Percentiles rank a stretch among this genome's conserved stretches.
phyloP scores from a whole-genome alignment of 2,329 filamentous ascomycete species.

The Salinomyces thailandicus region DNA sequence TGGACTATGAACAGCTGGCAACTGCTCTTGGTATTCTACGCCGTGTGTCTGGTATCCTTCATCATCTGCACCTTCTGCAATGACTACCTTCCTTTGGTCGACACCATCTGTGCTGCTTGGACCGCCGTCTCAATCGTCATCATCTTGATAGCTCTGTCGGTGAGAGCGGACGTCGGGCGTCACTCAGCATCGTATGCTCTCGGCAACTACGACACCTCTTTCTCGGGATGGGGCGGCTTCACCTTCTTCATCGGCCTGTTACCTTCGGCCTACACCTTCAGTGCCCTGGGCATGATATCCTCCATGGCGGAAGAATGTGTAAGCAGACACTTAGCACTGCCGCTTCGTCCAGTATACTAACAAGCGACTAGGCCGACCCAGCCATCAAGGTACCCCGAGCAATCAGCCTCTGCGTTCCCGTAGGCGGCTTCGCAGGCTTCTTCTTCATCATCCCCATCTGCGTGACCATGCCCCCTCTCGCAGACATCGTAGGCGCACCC shows the following conservation, averaged over 20 bases:
- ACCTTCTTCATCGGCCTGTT: conserved; percentile 63
- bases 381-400: conserved; percentile 49
- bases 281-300: conserved; percentile 69
- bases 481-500: conserved; percentile 40
- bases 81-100: not conserved
- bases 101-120: conserved; percentile 29
- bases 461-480: conserved; percentile 57
- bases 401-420: conserved; percentile 57
- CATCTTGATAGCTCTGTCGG: conserved; percentile 52
- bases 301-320: conserved; percentile 64
- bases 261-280: conserved; percentile 63
- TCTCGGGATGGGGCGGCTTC: conserved; percentile 51
- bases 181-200: conserved; percentile 54
- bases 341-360: conserved; percentile 46
- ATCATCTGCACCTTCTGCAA: not conserved
- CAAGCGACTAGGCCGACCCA: conserved; percentile 47
- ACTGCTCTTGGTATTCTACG: not conserved
- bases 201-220: conserved; percentile 50
- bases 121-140: conserved; percentile 48
- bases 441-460: conserved; percentile 58
- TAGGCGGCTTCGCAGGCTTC: conserved; percentile 54
- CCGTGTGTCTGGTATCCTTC: not conserved
- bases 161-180: conserved; percentile 58
- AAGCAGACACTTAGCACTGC: no score
- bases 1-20: conserved; percentile 11